Conservation (phyloP, 1,284 basidiomycete species). For the Testicularia cyperi region DNA sequence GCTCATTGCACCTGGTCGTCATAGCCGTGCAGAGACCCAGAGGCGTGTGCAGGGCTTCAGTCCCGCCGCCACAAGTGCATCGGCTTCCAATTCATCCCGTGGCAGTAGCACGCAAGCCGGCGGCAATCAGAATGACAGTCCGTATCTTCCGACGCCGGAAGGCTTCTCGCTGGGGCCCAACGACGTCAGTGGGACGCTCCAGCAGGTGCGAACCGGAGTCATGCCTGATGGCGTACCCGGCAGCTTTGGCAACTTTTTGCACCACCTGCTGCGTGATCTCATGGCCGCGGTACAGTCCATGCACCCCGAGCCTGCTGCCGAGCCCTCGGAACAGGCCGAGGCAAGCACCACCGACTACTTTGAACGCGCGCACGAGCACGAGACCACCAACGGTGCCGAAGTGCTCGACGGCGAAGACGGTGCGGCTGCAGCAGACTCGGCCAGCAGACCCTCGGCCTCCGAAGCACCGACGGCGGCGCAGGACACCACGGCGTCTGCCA, state of each 20-base stretch:
- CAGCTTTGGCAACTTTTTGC: conserved; percentile 49
- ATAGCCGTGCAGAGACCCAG: no score
- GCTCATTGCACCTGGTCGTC: background rate
- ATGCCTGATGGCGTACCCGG: conserved; percentile 44
- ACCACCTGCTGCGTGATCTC: conserved; percentile 45
- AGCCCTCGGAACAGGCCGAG: conserved; percentile 3
- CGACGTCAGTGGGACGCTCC: conserved; percentile 33
- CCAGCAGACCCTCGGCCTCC: no score
- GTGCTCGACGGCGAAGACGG: conserved; percentile 21
- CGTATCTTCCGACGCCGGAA: background rate
- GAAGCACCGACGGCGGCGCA: no score
- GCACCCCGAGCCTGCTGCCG: conserved; percentile 17
- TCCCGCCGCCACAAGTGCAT: background rate
- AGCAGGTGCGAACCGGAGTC: conserved; percentile 37
- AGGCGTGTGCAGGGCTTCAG: no score
- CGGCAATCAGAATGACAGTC: background rate
- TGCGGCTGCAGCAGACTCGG: background rate
- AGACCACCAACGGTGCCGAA: conserved; percentile 20
- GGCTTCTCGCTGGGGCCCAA: conserved; percentile 33
- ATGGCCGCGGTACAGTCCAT: conserved; percentile 45
- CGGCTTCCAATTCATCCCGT: no score
- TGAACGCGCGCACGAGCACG: conserved; percentile 9
- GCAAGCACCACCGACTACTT: conserved; percentile 25
- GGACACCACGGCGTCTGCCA: no score
- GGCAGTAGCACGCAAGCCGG: no score